Conservation (phyloP, 139 green algal genomes). For the Chlorella sorokiniana region DNA sequence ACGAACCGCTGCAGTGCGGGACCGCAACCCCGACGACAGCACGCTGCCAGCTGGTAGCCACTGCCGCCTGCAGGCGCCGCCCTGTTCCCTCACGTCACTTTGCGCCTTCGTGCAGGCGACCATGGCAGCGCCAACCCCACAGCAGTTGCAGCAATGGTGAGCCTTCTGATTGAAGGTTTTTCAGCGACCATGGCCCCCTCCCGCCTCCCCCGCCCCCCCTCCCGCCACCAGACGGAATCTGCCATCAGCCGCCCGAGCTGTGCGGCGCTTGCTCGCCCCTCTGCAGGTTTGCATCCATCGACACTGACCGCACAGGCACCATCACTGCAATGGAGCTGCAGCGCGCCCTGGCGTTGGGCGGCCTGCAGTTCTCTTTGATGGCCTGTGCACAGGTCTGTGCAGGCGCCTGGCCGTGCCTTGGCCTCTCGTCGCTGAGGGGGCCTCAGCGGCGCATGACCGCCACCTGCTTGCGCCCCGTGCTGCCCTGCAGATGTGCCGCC, state of each 20-base stretch:
- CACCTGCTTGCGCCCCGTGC: background rate
- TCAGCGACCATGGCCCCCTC: no score
- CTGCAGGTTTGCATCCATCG: constrained; percentile 1
- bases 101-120: background rate
- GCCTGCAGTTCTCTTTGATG: constrained; percentile 17
- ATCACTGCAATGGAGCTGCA: constrained; percentile 13
- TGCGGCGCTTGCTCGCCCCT: no score
- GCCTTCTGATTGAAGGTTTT: background rate
- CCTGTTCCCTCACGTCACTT: background rate
- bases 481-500: constrained; percentile 1
- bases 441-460: background rate
- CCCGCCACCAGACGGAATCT: no score
- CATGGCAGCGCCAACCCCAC: background rate
- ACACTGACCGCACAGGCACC: background rate
- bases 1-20: no score
- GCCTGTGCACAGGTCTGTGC: constrained; percentile 13
- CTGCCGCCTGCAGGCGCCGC: background rate
- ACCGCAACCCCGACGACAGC: no score
- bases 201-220: no score
- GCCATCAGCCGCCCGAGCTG: no score
- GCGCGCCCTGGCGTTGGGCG: constrained; percentile 8
- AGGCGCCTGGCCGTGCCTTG: background rate
- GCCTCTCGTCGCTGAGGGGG: background rate
- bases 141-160: constrained; percentile 15
- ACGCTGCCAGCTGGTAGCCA: no score